Conservation (phyloP, 495 filamentous ascomycete species). For the Podospora fimiseda region DNA sequence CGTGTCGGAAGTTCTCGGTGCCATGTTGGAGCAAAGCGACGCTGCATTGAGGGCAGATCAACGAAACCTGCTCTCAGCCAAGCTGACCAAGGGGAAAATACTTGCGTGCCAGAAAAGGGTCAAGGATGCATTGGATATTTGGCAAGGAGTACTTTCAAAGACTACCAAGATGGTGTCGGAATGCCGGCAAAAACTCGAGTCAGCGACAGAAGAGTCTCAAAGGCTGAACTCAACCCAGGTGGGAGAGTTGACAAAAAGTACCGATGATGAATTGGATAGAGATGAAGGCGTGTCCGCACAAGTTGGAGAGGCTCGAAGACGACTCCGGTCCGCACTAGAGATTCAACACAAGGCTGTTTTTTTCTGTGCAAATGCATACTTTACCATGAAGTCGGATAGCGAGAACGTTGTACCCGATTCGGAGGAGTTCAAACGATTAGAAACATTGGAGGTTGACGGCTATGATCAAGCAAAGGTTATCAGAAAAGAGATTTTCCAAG, state of each 20-base stretch:
- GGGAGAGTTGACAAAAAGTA: conserved; percentile 27
- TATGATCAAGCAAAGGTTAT: conserved; percentile 74
- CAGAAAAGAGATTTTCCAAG: conserved; percentile 65
- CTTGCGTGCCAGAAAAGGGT: conserved; percentile 53
- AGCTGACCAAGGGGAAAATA: conserved; percentile 65
- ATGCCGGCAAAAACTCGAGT: conserved; percentile 53
- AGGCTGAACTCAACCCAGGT: conserved; percentile 14
- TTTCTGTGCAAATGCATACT: conserved; percentile 77
- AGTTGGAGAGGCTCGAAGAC: conserved; percentile 55
- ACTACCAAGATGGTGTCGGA: conserved; percentile 54
- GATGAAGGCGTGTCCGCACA: conserved; percentile 27
- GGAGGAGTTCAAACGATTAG: conserved; percentile 55
- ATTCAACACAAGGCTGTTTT: conserved; percentile 76
- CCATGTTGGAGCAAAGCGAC: conserved; percentile 83
- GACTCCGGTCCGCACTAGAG: conserved; percentile 66
- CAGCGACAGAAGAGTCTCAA: conserved; percentile 43
- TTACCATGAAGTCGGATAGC: conserved; percentile 67
- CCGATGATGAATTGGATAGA: conserved; percentile 33
- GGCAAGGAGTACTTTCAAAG: conserved; percentile 53
- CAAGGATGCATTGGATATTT: conserved; percentile 57
- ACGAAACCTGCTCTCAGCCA: conserved; percentile 52
- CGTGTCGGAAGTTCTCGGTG: conserved; percentile 73
- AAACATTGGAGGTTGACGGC: conserved; percentile 59
- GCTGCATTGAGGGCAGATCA: conserved; percentile 57
- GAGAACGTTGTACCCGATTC: conserved; percentile 56